These are phyloP conservation scores for Taiozyma sp. DNA, from an alignment of 1,139 yeast species.

Conservation along the genomic window DNA sequence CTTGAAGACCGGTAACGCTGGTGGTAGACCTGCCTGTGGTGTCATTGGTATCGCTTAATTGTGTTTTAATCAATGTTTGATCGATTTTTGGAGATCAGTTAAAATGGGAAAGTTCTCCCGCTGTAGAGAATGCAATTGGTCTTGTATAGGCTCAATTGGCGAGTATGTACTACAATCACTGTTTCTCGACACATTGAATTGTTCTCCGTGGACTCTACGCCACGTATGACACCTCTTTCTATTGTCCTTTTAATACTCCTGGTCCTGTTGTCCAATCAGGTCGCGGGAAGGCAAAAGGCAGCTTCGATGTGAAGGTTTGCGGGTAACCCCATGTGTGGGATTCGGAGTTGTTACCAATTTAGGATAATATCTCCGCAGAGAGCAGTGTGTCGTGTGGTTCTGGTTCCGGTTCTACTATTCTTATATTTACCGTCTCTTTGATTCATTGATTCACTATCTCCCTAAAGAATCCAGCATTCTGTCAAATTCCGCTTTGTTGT, in stretches of 20 bases:
- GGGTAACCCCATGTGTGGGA: not conserved
- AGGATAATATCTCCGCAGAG: not conserved
- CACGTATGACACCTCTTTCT: not conserved
- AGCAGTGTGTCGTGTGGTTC: too few species aligned
- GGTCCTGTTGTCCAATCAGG: not conserved
- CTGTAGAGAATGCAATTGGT: not conserved
- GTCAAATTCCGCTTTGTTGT: slow-evolving; percentile 59
- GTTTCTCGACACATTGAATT: too few species aligned
- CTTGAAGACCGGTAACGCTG: slow-evolving; percentile 96
- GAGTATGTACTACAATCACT: not conserved
- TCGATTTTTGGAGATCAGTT: not conserved
- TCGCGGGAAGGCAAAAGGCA: not conserved
- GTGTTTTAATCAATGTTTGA: not conserved
- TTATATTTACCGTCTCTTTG: too few species aligned
- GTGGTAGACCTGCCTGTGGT: slow-evolving; percentile 99
- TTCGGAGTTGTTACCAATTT: not conserved
- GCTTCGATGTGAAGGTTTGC: not conserved
- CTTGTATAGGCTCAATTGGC: not conserved
- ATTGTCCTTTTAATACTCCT: not conserved
- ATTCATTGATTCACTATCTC: slow-evolving; percentile 4
- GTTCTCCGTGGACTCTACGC: not conserved
- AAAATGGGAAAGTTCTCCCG: not conserved
- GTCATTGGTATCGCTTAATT: slow-evolving; percentile 61
- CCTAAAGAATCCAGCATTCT: slow-evolving; percentile 32
- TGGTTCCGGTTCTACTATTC: not conserved